Evolutionary conservation across 768 basidiomycete species (phyloP), one percentile per base, ranked within the genome.

Genomic region (Kondoa subrosea): DNA sequence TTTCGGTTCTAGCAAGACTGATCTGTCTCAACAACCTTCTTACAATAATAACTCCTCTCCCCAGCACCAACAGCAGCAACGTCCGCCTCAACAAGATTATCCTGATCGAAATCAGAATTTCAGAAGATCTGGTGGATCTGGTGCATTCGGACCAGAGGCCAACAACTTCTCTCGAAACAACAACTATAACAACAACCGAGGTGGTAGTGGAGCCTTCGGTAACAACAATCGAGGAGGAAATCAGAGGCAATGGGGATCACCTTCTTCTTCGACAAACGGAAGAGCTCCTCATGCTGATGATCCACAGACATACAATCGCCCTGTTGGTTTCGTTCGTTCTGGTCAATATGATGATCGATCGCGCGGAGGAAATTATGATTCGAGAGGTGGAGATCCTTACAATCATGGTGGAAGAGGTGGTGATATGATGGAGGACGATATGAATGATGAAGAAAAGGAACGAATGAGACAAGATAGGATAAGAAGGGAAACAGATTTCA

Each of bases 271-370:
- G 77, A 32, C 75, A 74, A 57, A 60, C 64, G 34, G 69, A 67
- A 40, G 67, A 61, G 65, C 29, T 16, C 58, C 65, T 58, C 67
- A 66, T 4, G 60, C 60, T 0, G 83, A 84, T 73, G 84, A 85
- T 15, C 80, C 85, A 4, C 90, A 92, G 75, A 81, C 84, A 0
- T 91, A 89, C 72, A 82, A 79, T 73, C 86, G 87, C 74, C 86
- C 90, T 3, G 84, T 87, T 12, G 85, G 85, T 0, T 96, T 96
- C 74, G 89, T 95, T 0, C 74, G 74, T 4, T 65, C 62, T 27
- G 40, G 40, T 8, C 40, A 50, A 50, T 50, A 61, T 26, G 27
- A 64, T 26, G 67, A 67, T 63, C 3, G 72, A 72, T 3, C 77
- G 76, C 1, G 78, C n/a, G n/a, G n/a, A n/a, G n/a, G n/a, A 78